phyloP scores from a whole-genome alignment of 495 filamentous ascomycete genomes.

The Glonium stellatum region DNA sequence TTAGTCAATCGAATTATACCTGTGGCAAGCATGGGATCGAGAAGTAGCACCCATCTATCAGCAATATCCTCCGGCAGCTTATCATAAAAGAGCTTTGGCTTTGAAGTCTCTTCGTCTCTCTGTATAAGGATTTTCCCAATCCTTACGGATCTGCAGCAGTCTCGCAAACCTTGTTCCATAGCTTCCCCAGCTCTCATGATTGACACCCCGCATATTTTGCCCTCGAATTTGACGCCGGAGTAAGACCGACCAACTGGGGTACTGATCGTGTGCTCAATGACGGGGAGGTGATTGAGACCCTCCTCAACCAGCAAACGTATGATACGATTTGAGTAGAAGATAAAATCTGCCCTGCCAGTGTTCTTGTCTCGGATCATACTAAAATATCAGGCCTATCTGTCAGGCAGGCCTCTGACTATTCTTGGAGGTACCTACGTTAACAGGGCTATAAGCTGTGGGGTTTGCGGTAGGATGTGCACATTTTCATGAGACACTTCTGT shows the following conservation, averaged over 20 bases:
- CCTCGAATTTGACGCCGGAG: conserved; percentile 86
- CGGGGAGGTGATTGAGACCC: conserved; percentile 92
- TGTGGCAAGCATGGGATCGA: conserved; percentile 98
- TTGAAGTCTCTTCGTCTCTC: conserved; percentile 86
- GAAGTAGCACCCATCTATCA: conserved; percentile 84
- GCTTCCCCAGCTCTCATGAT: conserved; percentile 98
- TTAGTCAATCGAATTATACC: conserved; percentile 47
- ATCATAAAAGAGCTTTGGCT: conserved; percentile 91
- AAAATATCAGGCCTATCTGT: not conserved
- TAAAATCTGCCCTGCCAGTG: conserved; percentile 88
- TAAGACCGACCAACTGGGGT: conserved; percentile 89
- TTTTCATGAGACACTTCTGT: conserved; percentile 74
- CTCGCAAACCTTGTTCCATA: conserved; percentile 94
- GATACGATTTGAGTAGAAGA: conserved; percentile 98
- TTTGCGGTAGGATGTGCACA: conserved; percentile 84
- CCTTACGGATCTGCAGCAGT: conserved; percentile 91
- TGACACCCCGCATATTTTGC: conserved; percentile 95
- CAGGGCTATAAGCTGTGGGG: conserved; percentile 91
- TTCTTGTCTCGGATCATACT: conserved; percentile 93
- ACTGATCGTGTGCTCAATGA: conserved; percentile 76
- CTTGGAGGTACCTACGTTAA: conserved; percentile 59
- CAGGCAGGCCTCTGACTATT: not conserved
- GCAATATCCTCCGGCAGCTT: conserved; percentile 93
- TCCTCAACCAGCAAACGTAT: conserved; percentile 97
- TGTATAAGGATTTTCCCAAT: conserved; percentile 99